These are phyloP conservation scores for Conoideocrella luteorostrata DNA, from an alignment of 2,329 filamentous ascomycete genomes.

Conservation along the genomic window DNA sequence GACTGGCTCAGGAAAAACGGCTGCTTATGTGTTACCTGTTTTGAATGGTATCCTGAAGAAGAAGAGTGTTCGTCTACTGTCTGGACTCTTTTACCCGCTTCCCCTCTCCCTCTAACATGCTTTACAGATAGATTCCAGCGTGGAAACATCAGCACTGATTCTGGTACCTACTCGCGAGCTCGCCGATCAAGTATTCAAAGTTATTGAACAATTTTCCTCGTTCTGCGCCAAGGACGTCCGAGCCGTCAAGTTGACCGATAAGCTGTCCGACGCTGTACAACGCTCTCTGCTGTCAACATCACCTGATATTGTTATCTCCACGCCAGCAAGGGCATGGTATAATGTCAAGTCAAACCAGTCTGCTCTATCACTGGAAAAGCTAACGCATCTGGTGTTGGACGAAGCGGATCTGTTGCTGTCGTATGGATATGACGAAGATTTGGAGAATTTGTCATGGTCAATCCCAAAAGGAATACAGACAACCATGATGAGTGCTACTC, in stretches of 20 bases:
- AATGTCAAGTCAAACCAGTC: conserved; percentile 62
- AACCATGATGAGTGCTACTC: conserved; percentile 87
- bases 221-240: conserved; percentile 83
- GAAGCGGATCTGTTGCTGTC: conserved; percentile 91
- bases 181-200: conserved; percentile 81
- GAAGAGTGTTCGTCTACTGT: conserved; percentile 50
- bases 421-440: conserved; percentile 89
- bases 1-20: conserved; percentile 94
- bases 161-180: conserved; percentile 93
- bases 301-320: conserved; percentile 87
- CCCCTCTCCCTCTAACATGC: conserved; percentile 8
- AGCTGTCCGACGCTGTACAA: conserved; percentile 83
- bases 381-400: conserved; percentile 80
- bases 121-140: conserved; percentile 39
- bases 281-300: conserved; percentile 76
- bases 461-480: conserved; percentile 84
- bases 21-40: conserved; percentile 89
- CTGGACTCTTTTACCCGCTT: background rate
- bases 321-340: conserved; percentile 74
- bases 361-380: conserved; percentile 60
- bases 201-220: conserved; percentile 66
- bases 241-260: conserved; percentile 81
- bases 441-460: conserved; percentile 69
- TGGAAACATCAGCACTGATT: conserved; percentile 68
- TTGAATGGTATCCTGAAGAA: conserved; percentile 75